A percentile compares a stretch with the other conserved stretches of the same genome.
These are phyloP conservation scores for Schizothecium vesticola DNA, from an alignment of 495 filamentous ascomycete genomes.

Conservation along the genomic window DNA sequence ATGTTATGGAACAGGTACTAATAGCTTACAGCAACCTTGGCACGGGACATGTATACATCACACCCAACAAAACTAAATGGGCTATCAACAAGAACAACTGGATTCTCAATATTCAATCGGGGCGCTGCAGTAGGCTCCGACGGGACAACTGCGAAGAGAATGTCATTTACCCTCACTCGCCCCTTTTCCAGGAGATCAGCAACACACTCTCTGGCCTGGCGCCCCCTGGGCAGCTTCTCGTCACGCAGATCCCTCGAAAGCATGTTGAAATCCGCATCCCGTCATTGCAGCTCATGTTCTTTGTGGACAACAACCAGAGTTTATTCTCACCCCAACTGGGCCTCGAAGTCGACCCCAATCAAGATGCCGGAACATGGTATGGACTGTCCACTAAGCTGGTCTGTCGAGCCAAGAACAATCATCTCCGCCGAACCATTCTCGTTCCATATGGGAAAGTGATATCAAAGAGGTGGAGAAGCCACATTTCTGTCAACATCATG, in stretches of 20 bases:
- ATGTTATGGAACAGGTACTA: not conserved
- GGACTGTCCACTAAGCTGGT: constrained; percentile 45
- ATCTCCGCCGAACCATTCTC: constrained; percentile 30
- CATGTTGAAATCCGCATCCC: constrained; percentile 30
- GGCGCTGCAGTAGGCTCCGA: constrained; percentile 13
- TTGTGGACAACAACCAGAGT: constrained; percentile 19
- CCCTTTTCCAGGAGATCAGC: constrained; percentile 24
- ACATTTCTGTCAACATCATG: constrained; percentile 29
- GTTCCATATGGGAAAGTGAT: constrained; percentile 30
- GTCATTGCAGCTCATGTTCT: constrained; percentile 37
- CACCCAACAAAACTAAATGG: constrained; percentile 41
- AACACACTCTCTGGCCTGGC: constrained; percentile 36
- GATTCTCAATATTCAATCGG: constrained; percentile 23
- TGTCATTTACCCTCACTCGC: constrained; percentile 27
- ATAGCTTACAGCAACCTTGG: constrained; percentile 28
- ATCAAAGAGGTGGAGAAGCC: constrained; percentile 18
- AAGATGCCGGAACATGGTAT: constrained; percentile 47
- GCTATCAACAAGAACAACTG: constrained; percentile 21
- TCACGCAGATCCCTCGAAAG: constrained; percentile 27
- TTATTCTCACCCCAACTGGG: constrained; percentile 42
- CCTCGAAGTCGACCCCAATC: constrained; percentile 46
- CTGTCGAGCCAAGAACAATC: constrained; percentile 27
- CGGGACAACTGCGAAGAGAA: not conserved
- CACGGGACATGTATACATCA: constrained; percentile 45
- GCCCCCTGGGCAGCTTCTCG: constrained; percentile 27